Evolutionary conservation across 73 alveolate species (phyloP), one percentile per base, ranked within the genome.

Genomic region (Durusdinium trenchii): DNA sequence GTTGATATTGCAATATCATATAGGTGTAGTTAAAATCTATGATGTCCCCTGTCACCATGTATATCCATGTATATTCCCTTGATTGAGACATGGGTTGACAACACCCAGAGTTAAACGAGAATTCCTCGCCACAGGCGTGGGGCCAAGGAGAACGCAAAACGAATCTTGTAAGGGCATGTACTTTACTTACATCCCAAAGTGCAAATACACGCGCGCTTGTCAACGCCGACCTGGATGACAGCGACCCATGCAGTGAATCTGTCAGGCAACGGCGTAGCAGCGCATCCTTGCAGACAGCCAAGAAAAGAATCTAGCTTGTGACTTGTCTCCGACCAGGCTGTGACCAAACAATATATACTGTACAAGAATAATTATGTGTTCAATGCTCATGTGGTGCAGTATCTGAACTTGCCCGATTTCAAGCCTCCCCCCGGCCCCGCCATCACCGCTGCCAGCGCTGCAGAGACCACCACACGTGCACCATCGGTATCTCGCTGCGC

Each of bases 401-500:
- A 57, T 23, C 23, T 57, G 32, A 57, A 57, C 32, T 57, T 23
- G 23, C 69, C 69, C 12, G 32, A 57, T 57, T 57, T 57, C 23
- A 12, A 12, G 23, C 69, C 69, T 57, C 23, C 69, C 69, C 12
- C 69, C 69, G 12, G 12, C 69, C 67, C 1, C 86, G 35, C 96
- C 96, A 90, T 90, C 86, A 90, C 78, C 28, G 96, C 96, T 0
- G 96, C 96, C 32, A 90, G 10, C 12, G 96, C 96, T 10, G 96
- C 96, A n/a, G 86, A 64, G 54, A 90, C 96, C 86, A 90, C 96
- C 87, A 90, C 96, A 52, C 96, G 82, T 18, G 96, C 96, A 28
- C 96, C 96, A 35, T 90, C 96, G 36, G 96, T 90, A 71, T 90
- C 96, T 35, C 96, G 96, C 32, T 86, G 78, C 48, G 96, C 96